Evolutionary conservation across 495 filamentous ascomycete species (phyloP).

Genomic region (Alectoria sarmentosa): DNA sequence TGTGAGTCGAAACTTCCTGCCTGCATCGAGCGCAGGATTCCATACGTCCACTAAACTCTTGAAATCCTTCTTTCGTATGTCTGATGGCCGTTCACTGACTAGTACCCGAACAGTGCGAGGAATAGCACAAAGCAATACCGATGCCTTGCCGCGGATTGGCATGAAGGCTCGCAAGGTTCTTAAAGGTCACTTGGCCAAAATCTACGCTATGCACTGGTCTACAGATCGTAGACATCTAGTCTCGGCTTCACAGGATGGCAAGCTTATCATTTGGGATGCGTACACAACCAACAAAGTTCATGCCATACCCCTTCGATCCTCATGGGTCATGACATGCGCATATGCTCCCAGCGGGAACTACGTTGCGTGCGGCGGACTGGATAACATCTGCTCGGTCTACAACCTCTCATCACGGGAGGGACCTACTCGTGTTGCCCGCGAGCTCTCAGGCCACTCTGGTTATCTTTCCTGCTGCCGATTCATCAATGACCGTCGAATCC

Average conservation of each 20-base stretch:
- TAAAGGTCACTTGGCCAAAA: slow-evolving; percentile 97
- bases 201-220: slow-evolving; percentile 99
- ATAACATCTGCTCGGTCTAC: slow-evolving; percentile 99
- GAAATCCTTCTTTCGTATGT: slow-evolving; percentile 23
- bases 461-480: slow-evolving; percentile 98
- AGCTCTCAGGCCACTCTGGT: slow-evolving; percentile 93
- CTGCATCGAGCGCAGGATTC: not conserved
- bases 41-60: not conserved
- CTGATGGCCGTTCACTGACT: slow-evolving; percentile 24
- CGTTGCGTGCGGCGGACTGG: slow-evolving; percentile 94
- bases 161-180: slow-evolving; percentile 95
- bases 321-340: slow-evolving; percentile 99
- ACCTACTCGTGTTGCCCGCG: slow-evolving; percentile 90
- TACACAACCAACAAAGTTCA: slow-evolving; percentile 99
- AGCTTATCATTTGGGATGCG: slow-evolving; percentile 99
- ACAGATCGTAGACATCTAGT: slow-evolving; percentile 97
- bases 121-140: slow-evolving; percentile 82
- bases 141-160: slow-evolving; percentile 79
- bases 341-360: slow-evolving; percentile 98
- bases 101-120: slow-evolving; percentile 62
- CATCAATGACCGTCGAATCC: slow-evolving; percentile 95
- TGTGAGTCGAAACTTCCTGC: slow-evolving; percentile 53
- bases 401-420: slow-evolving; percentile 95
- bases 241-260: slow-evolving; percentile 96
- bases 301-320: slow-evolving; percentile 95